Evolutionary conservation across 139 green algal genomes (phyloP), one percentile per base, ranked within the genome.

Genomic region (Auxenochlorella pyrenoidosa): DNA sequence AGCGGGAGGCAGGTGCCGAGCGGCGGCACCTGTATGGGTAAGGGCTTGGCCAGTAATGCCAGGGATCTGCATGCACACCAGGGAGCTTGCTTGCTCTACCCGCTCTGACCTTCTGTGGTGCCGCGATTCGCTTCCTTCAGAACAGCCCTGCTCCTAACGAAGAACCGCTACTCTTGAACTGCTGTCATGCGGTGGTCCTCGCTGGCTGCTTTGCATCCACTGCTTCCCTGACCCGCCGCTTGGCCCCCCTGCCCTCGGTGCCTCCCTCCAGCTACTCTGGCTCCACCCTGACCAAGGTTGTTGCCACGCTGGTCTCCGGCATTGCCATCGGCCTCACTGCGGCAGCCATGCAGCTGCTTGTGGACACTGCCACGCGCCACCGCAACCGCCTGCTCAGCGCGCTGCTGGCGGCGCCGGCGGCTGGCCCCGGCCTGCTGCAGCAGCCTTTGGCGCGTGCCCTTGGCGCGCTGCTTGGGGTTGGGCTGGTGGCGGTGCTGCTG

Each of bases 271-370:
- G 95, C 40, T 96, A 96, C 90, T 95, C 94, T 5, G 95, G 95
- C 34, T 91, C 92, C 71, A 97, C 95, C 0, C 65, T 95, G 0
- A 92, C 92, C 28, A 95, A 95, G 85, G 93, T 96, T 51, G 36
- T 95, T 22, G 91, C 96, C 38, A 97, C 94, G 0, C 82, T 96
- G 1, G 8, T 86, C 0, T 95, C 92, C 6, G 95, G 94, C 40
- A 72, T 97, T 12, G 32, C 95, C 34, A 97, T 95, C 5, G 95
- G 94, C 30, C 54, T 93, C 5, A 90, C 96, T 24, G 94, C 93
- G 0, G 91, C 94, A 0, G 60, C 40, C 8, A 40, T 97, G 58
- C 88, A 87, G 24, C 86, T 86, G 44, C 51, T 26, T 2, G 92
- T 92, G 30, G 86, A 89, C 15, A 28, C 18, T 5, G n/a, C 40